A percentile compares a stretch with the other conserved stretches of the same genome.
phyloP scores from a whole-genome alignment of 2,329 filamentous ascomycete species.

The Onygenales sp. region DNA sequence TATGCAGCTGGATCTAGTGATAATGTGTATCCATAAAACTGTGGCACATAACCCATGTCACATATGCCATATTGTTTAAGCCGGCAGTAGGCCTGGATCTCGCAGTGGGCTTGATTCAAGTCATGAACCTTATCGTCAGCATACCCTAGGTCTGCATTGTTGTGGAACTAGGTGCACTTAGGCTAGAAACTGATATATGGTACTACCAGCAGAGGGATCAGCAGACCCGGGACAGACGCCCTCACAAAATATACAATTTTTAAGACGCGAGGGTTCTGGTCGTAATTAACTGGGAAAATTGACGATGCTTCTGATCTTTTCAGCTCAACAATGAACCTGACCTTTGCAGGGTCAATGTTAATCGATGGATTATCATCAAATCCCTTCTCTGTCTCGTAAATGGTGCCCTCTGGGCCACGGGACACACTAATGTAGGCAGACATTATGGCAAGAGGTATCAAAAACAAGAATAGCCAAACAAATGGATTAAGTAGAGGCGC shows the following conservation, averaged over 20 bases:
- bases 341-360: constrained; percentile 7
- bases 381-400: constrained; percentile 10
- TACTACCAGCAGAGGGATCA: neutral
- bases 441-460: too few species aligned
- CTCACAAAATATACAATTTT: constrained; percentile 7
- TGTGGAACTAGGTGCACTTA: constrained; percentile 7
- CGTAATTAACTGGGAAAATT: constrained; percentile 9
- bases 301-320: constrained; percentile 8
- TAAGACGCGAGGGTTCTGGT: constrained; percentile 8
- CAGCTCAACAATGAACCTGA: constrained; percentile 7
- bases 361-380: constrained; percentile 7
- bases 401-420: constrained; percentile 6
- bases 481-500: too few species aligned
- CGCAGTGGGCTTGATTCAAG: constrained; percentile 9
- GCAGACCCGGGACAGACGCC: too few species aligned
- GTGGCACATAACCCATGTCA: neutral
- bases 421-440: neutral
- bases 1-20: constrained; percentile 2
- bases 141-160: constrained; percentile 10
- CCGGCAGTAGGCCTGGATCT: constrained; percentile 10
- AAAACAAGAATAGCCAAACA: too few species aligned
- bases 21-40: constrained; percentile 9
- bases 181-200: neutral
- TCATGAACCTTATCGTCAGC: constrained; percentile 10
- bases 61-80: constrained; percentile 10